Conservation (phyloP, 2,329 filamentous ascomycete genomes). For the Trichoderma endophyticum region DNA sequence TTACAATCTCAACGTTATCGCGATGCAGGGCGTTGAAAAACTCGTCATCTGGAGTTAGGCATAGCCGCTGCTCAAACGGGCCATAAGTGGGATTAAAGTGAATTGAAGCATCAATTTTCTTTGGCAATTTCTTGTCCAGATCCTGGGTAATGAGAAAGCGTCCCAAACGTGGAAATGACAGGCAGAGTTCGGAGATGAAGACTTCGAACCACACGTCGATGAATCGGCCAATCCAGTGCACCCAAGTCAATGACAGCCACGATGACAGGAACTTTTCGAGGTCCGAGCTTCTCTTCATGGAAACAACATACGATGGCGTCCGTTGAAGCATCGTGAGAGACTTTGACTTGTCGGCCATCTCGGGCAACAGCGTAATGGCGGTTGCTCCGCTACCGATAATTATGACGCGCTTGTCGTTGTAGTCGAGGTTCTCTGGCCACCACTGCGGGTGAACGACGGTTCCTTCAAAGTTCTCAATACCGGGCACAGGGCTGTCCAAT, state of each 20-base stretch:
- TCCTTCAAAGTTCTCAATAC: constrained; percentile 64
- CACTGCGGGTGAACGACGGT: constrained; percentile 67
- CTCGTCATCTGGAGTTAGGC: constrained; percentile 58
- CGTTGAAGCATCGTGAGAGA: constrained; percentile 79
- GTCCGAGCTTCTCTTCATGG: constrained; percentile 43
- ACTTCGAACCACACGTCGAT: constrained; percentile 46
- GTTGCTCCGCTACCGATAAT: constrained; percentile 78
- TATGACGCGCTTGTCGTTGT: constrained; percentile 63
- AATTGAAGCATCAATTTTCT: constrained; percentile 50
- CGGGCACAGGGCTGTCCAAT: constrained; percentile 59
- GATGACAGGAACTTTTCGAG: constrained; percentile 38
- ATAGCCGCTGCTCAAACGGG: constrained; percentile 73
- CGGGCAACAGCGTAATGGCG: constrained; percentile 72
- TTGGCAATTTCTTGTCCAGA: constrained; percentile 52
- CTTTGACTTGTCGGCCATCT: constrained; percentile 60
- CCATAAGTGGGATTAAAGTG: constrained; percentile 65
- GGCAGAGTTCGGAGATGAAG: constrained; percentile 36
- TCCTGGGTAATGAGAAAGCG: constrained; percentile 37
- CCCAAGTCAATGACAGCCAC: constrained; percentile 46
- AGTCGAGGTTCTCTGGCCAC: constrained; percentile 69
- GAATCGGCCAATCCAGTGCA: constrained; percentile 47
- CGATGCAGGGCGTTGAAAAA: constrained; percentile 50
- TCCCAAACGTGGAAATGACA: constrained; percentile 27
- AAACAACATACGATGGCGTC: constrained; percentile 67
- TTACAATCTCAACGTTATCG: constrained; percentile 47